Percentiles rank a stretch among this genome's conserved stretches.
These are phyloP conservation scores for Sanguinoderma infundibulare DNA, from an alignment of 1,284 basidiomycete genomes.

Conservation along the genomic window DNA sequence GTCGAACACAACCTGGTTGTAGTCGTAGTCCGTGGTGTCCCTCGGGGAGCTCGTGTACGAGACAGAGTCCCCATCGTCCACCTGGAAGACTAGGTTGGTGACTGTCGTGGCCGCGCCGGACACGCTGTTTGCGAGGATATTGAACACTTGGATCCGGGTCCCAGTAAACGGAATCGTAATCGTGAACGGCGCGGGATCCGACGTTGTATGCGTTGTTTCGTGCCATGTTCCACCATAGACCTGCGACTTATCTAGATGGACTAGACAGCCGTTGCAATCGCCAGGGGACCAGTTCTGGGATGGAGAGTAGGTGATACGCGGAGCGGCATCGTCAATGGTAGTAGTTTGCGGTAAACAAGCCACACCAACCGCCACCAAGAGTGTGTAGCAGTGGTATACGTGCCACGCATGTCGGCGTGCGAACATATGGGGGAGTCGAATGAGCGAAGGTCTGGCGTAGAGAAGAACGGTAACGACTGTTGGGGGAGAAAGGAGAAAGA, in stretches of 20 bases:
- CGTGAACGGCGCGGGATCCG: not conserved
- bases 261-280: not conserved
- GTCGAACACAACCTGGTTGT: not conserved
- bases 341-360: not conserved
- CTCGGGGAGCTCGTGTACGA: not conserved
- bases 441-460: too few species aligned
- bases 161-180: not conserved
- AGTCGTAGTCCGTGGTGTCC: not conserved
- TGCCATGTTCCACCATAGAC: not conserved
- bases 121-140: not conserved
- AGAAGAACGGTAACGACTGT: too few species aligned
- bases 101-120: not conserved
- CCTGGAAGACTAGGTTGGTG: constrained; percentile 2
- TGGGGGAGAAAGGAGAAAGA: too few species aligned
- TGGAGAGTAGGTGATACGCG: not conserved
- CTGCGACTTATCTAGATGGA: not conserved
- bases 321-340: not conserved
- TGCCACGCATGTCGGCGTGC: too few species aligned
- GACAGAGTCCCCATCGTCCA: not conserved
- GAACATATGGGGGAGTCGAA: too few species aligned
- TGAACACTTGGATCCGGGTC: not conserved
- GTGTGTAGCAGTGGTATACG: too few species aligned
- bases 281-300: not conserved
- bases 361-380: too few species aligned
- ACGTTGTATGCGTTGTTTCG: not conserved